Evolutionary conservation across 2,329 filamentous ascomycete species (phyloP).

Genomic region (Amesomyces nigricolor): DNA sequence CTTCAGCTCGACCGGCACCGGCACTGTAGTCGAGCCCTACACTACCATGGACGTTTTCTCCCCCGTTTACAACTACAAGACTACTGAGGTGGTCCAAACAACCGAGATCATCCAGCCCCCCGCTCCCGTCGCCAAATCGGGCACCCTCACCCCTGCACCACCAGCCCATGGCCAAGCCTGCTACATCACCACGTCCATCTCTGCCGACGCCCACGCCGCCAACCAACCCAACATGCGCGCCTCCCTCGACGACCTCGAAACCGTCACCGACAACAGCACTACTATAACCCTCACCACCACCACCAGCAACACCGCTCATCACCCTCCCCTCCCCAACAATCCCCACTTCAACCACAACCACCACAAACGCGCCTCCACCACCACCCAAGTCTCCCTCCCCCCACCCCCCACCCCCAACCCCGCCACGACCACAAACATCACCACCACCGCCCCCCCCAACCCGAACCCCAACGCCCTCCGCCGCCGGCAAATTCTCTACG

Average conservation of each 20-base stretch:
- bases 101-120: constrained; percentile 24
- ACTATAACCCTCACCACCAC: neutral
- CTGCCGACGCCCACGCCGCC: constrained; percentile 30
- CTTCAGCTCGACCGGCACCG: constrained; percentile 39
- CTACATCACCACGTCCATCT: constrained; percentile 49
- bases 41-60: constrained; percentile 36
- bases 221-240: constrained; percentile 7
- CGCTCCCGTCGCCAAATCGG: neutral
- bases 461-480: constrained; percentile 21
- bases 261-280: neutral
- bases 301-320: constrained; percentile 16
- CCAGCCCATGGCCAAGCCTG: constrained; percentile 33
- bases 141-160: constrained; percentile 25
- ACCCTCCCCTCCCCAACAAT: neutral
- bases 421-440: constrained; percentile 1
- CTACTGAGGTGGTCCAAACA: constrained; percentile 46
- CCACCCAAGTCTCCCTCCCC: constrained; percentile 1
- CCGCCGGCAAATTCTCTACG: constrained; percentile 38
- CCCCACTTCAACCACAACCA: neutral
- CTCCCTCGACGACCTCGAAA: constrained; percentile 19
- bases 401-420: constrained; percentile 7
- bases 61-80: constrained; percentile 45
- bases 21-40: constrained; percentile 37
- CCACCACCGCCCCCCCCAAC: neutral
- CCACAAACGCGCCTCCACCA: neutral